A percentile compares a stretch with the other conserved stretches of the same genome.
Conservation (phyloP, 768 basidiomycete species). For the Leccinum incarnatum region DNA sequence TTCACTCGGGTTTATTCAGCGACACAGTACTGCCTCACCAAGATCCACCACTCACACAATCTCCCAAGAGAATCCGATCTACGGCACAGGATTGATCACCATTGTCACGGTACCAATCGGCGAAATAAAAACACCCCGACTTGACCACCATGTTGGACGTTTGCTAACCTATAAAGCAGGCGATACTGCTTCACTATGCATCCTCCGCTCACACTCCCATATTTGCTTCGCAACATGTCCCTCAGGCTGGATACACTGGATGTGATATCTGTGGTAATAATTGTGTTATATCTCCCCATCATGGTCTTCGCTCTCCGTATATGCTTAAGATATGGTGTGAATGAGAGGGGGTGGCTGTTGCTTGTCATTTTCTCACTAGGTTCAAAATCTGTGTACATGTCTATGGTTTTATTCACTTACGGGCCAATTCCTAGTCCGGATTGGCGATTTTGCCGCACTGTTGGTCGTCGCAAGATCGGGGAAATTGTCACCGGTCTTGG, state of each 20-base stretch:
- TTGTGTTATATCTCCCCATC: constrained; percentile 60
- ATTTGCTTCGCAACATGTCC: constrained; percentile 24
- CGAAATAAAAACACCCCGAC: too few relatives aligned
- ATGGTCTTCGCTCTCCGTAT: constrained; percentile 44
- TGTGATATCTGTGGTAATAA: constrained; percentile 51
- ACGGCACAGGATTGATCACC: too few relatives aligned
- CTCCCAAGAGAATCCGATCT: too few relatives aligned
- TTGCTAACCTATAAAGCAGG: background rate
- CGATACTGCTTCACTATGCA: background rate
- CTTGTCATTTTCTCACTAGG: constrained; percentile 57
- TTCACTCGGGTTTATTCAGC: too few relatives aligned
- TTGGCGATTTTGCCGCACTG: constrained; percentile 16
- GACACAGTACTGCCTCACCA: too few relatives aligned
- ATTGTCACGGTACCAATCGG: too few relatives aligned
- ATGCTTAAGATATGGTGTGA: constrained; percentile 51
- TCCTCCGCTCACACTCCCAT: background rate
- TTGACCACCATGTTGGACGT: too few relatives aligned
- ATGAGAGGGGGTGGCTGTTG: constrained; percentile 66
- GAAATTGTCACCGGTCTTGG: too few relatives aligned
- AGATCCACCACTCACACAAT: too few relatives aligned
- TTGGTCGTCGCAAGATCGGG: too few relatives aligned
- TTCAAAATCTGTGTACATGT: constrained; percentile 30
- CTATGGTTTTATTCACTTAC: constrained; percentile 2
- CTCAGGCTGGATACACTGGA: constrained; percentile 22
- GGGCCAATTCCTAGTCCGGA: constrained; percentile 42